phyloP scores from a whole-genome alignment of 768 basidiomycete species.

The Sarcomyxa edulis region DNA sequence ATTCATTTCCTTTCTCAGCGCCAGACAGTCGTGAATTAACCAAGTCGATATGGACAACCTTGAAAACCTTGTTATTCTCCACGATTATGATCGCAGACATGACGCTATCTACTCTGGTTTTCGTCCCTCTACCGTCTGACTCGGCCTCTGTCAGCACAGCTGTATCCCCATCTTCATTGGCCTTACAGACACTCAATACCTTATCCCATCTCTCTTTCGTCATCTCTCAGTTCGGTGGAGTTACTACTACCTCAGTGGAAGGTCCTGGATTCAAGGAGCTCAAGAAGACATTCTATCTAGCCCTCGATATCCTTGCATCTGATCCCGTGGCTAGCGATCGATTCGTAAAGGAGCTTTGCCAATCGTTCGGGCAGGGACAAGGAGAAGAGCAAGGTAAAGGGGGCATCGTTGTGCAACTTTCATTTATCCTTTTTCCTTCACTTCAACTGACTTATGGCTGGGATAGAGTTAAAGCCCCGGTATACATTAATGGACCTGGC shows the following conservation, averaged over 20 bases:
- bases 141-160: constrained; percentile 14
- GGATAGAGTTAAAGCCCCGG: too few species aligned
- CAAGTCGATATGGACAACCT: constrained; percentile 55
- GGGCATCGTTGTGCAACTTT: too few species aligned
- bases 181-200: constrained; percentile 47
- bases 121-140: constrained; percentile 32
- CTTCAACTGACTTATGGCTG: too few species aligned
- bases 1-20: constrained; percentile 20
- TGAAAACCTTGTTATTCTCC: constrained; percentile 76
- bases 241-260: constrained; percentile 40
- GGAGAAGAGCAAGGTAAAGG: too few species aligned
- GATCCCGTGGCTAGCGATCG: constrained; percentile 23
- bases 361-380: too few species aligned
- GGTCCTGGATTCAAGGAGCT: constrained; percentile 64
- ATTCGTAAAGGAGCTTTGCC: constrained; percentile 22
- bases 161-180: constrained; percentile 37
- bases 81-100: constrained; percentile 65
- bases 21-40: constrained; percentile 38
- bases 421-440: too few species aligned
- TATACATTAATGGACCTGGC: too few species aligned
- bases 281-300: constrained; percentile 69
- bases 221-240: constrained; percentile 75
- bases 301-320: constrained; percentile 64
- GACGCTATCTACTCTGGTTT: constrained; percentile 50
- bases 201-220: constrained; percentile 72